phyloP scores from a whole-genome alignment of 2,329 filamentous ascomycete species.

The Tolypocladium cylindrosporum region DNA sequence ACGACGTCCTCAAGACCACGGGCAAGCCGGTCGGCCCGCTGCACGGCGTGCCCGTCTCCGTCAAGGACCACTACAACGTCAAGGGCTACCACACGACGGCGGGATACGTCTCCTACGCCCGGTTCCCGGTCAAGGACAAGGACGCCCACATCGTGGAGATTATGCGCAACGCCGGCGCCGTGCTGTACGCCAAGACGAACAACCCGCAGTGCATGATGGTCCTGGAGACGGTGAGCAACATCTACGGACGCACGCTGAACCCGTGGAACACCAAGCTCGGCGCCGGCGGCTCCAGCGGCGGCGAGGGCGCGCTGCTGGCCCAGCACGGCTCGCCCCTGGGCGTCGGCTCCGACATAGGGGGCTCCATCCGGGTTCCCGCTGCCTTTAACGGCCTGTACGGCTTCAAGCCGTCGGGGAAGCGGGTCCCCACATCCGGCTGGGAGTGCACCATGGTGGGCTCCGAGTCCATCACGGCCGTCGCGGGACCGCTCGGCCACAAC shows the following conservation, averaged over 20 bases:
- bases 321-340: constrained; percentile 30
- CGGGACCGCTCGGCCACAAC: constrained; percentile 23
- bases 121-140: background rate
- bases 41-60: constrained; percentile 47
- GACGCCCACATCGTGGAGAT: constrained; percentile 2
- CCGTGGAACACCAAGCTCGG: constrained; percentile 50
- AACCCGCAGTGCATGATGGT: constrained; percentile 48
- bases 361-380: constrained; percentile 26
- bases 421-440: constrained; percentile 16
- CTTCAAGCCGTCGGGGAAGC: constrained; percentile 22
- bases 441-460: constrained; percentile 20
- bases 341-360: constrained; percentile 31
- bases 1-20: constrained; percentile 17
- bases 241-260: constrained; percentile 53
- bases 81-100: constrained; percentile 3
- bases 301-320: constrained; percentile 32
- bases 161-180: constrained; percentile 5
- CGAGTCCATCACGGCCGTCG: constrained; percentile 22
- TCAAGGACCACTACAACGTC: constrained; percentile 14
- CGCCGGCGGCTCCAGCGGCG: constrained; percentile 56
- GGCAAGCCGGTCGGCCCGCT: constrained; percentile 29
- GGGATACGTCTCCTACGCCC: constrained; percentile 23
- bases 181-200: constrained; percentile 59
- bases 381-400: constrained; percentile 24
- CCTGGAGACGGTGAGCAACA: constrained; percentile 52